Evolutionary conservation across 768 basidiomycete species (phyloP), one percentile per base, ranked within the genome.

Genomic region (Chlorophyllum brunneum): DNA sequence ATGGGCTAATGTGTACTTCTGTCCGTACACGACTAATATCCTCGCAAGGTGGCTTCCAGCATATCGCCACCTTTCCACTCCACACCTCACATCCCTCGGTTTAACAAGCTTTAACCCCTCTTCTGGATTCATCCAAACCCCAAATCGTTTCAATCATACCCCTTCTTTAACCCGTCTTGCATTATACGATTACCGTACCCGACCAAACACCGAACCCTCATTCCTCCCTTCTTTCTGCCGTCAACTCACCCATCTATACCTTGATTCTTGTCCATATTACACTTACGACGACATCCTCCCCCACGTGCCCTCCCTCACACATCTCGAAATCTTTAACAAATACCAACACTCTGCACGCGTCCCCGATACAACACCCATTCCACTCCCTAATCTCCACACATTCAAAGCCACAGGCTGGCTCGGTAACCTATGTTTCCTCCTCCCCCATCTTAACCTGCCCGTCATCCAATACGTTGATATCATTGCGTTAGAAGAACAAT

Each of bases 321-420:
- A 52, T 33, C 51, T 52, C 34, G 51, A 52, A 37, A 52, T 37
- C 13, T 31, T 44, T 8, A 44, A 52, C 51, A 44, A 52, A 37
- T 51, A 44, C 24, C 41, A 52, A 13, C 41, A 44, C 5, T 37
- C 34, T 13, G 9, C 51, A 26, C 42, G 42, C 22, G 15, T 37
- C 5, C 34, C 27, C 23, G 34, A 33, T 5, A 30, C 24, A 7
- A 23, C 24, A 4, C 27, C 43, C 2, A 44, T 44, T 23, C 33
- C 4, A 6, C 41, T 52, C 16, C 51, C 51, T 9, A 36, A 52
- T 2, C 42, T 52, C 16, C 22, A 18, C 31, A 29, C 42, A 5
- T 27, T 52, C 26, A 52, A 45, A 52, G 34, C 34, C 1, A 52
- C 51, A 7, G 51, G 42, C 8, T 52, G 42, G 42, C 42, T 44